phyloP scores from a whole-genome alignment of 2,329 filamentous ascomycete genomes.

The Herpotrichia juniperi region DNA sequence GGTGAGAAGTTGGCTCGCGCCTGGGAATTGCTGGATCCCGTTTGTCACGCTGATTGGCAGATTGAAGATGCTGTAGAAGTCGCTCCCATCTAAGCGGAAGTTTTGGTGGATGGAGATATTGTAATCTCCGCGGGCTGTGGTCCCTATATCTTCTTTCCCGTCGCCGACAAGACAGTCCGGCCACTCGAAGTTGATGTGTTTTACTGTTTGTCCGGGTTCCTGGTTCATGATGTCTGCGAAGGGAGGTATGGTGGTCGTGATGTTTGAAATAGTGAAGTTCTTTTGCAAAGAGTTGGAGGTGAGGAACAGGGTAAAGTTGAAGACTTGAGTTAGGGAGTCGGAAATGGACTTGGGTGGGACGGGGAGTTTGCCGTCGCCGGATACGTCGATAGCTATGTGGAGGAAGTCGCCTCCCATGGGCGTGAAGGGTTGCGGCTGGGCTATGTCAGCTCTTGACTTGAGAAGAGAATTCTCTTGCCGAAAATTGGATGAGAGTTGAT shows the following conservation, averaged over 20 bases:
- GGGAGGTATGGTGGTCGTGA: conserved; percentile 58
- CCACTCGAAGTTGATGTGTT: conserved; percentile 76
- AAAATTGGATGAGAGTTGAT: background rate
- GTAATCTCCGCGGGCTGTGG: conserved; percentile 65
- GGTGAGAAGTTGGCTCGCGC: conserved; percentile 36
- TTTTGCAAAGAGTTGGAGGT: conserved; percentile 66
- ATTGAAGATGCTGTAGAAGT: conserved; percentile 74
- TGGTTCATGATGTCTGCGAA: conserved; percentile 68
- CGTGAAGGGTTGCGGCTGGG: conserved; percentile 44
- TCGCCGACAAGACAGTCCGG: conserved; percentile 71
- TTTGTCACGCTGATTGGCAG: conserved; percentile 73
- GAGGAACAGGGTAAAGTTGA: conserved; percentile 71
- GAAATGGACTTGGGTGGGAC: conserved; percentile 59
- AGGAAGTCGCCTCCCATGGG: conserved; percentile 54
- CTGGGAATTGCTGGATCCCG: conserved; percentile 54
- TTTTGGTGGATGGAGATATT: conserved; percentile 76
- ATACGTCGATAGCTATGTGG: conserved; percentile 71
- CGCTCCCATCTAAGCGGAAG: conserved; percentile 67
- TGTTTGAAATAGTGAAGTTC: conserved; percentile 73
- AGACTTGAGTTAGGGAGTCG: conserved; percentile 63
- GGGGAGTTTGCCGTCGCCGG: conserved; percentile 68
- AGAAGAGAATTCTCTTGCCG: background rate
- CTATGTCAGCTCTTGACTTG: background rate
- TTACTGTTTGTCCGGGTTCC: conserved; percentile 71
- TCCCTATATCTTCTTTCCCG: conserved; percentile 49